phyloP scores from a whole-genome alignment of 2,329 filamentous ascomycete species.

The Xenosphaeropsis pyriputrescens region DNA sequence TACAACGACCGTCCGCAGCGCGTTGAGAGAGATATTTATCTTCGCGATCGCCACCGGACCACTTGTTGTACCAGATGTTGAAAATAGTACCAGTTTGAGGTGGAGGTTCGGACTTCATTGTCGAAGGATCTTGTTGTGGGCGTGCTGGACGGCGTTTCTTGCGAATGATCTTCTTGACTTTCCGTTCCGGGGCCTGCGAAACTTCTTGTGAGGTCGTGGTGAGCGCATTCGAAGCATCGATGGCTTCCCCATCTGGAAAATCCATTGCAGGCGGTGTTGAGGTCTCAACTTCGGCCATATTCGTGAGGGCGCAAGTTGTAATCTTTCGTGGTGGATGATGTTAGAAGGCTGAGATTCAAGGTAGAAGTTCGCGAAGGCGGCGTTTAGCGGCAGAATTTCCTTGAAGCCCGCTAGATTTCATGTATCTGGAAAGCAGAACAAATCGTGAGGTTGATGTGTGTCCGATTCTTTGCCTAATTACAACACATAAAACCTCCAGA shows the following conservation, averaged over 20 bases:
- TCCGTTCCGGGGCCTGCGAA: constrained; percentile 21
- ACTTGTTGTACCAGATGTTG: constrained; percentile 99
- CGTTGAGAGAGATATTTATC: constrained; percentile 79
- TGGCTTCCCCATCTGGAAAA: constrained; percentile 3
- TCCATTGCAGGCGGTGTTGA: constrained; percentile 9
- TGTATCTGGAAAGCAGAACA: too few relatives aligned
- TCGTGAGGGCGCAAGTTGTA: neutral
- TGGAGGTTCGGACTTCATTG: constrained; percentile 70
- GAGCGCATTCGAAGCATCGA: constrained; percentile 10
- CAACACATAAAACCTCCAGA: too few relatives aligned
- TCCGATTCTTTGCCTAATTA: too few relatives aligned
- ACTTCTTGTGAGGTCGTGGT: constrained; percentile 13
- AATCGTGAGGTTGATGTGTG: too few relatives aligned
- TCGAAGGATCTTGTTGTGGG: constrained; percentile 76
- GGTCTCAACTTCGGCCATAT: constrained; percentile 13
- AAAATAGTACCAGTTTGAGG: constrained; percentile 90
- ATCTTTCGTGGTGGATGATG: too few relatives aligned
- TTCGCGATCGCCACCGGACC: constrained; percentile 88
- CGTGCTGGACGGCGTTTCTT: constrained; percentile 83
- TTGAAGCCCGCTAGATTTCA: too few relatives aligned
- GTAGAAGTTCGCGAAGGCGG: too few relatives aligned
- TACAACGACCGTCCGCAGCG: constrained; percentile 73
- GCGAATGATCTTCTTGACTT: constrained; percentile 83
- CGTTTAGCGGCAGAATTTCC: too few relatives aligned
- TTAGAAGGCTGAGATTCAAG: too few relatives aligned